phyloP scores from a whole-genome alignment of 495 filamentous ascomycete species.

The Hyaloscypha bicolor region DNA sequence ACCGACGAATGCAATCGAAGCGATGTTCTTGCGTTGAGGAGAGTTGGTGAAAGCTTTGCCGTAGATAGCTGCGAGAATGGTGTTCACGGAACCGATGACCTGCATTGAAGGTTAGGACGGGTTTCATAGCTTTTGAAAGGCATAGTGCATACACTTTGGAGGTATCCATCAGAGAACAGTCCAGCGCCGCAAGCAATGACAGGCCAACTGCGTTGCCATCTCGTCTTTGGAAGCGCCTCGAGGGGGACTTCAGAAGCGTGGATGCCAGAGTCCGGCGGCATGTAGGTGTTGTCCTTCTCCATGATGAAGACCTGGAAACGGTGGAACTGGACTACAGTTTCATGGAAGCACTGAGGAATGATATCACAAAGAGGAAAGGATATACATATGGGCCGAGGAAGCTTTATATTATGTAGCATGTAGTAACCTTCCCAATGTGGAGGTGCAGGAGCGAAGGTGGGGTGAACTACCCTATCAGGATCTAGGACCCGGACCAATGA shows the following conservation, averaged over 20 bases:
- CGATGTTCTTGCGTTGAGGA: slow-evolving; percentile 66
- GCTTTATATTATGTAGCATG: neutral
- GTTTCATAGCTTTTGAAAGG: neutral
- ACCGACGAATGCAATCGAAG: slow-evolving; percentile 84
- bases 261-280: neutral
- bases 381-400: neutral
- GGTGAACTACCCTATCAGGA: neutral
- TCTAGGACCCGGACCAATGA: neutral
- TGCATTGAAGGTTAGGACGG: slow-evolving; percentile 31
- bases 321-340: neutral
- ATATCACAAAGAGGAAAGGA: neutral
- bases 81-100: slow-evolving; percentile 82
- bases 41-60: slow-evolving; percentile 62
- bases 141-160: slow-evolving; percentile 62
- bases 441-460: neutral
- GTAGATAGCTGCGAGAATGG: slow-evolving; percentile 67
- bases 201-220: slow-evolving; percentile 33
- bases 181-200: slow-evolving; percentile 83
- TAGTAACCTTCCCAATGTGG: neutral
- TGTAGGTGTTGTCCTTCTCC: slow-evolving; percentile 8
- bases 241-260: slow-evolving; percentile 6
- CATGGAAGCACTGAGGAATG: neutral
- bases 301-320: neutral
- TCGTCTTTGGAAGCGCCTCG: slow-evolving; percentile 19
- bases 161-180: slow-evolving; percentile 88